These are phyloP conservation scores for Calendula officinalis DNA, from an alignment of 129 eudicot species.

Conservation along the genomic window DNA sequence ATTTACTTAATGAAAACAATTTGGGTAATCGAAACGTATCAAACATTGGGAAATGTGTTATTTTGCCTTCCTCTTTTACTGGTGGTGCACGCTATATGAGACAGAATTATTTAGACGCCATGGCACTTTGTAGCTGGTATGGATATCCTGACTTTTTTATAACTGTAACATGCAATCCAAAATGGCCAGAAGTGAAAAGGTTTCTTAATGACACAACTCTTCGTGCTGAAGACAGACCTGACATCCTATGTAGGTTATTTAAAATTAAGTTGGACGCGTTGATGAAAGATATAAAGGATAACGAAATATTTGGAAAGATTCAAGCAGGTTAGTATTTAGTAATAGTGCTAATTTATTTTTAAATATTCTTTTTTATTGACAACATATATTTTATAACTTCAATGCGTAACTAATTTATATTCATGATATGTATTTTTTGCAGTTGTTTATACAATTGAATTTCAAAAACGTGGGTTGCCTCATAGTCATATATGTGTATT, in stretches of 20 bases:
- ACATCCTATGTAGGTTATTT: background rate
- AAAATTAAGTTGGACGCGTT: background rate
- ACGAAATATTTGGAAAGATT: background rate
- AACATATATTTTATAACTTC: too few species aligned
- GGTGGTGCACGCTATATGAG: constrained; percentile 15
- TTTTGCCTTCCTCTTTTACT: constrained; percentile 15
- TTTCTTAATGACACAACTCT: background rate
- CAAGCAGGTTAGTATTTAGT: background rate
- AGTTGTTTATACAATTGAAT: too few species aligned
- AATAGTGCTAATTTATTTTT: too few species aligned
- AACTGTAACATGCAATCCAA: background rate
- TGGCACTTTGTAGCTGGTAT: background rate
- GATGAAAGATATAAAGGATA: background rate
- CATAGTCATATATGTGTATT: background rate
- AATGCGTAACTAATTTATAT: too few species aligned
- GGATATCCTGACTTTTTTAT: background rate
- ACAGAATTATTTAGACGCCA: constrained; percentile 9
- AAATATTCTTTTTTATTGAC: too few species aligned
- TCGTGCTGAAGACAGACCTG: background rate
- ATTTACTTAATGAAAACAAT: background rate
- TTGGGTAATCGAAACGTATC: background rate
- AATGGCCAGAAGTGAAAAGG: background rate
- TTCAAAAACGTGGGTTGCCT: background rate
- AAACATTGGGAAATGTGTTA: background rate
- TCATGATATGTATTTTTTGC: too few species aligned